A percentile compares a stretch with the other conserved stretches of the same genome.
Conservation (phyloP, 2,329 filamentous ascomycete species). For the Knufia fluminis region DNA sequence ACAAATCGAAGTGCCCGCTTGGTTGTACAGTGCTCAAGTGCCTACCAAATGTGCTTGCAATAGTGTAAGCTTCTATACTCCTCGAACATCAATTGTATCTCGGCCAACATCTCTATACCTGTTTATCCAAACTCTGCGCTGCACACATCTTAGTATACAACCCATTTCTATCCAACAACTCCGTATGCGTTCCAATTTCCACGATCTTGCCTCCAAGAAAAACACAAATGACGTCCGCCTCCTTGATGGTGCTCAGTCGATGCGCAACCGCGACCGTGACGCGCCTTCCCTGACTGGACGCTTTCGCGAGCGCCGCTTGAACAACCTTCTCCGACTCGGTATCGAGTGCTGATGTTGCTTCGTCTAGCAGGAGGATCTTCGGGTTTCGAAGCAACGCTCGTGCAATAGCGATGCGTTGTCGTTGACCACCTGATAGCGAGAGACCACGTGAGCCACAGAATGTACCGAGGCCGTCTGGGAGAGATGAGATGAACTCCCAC, state of each 20-base stretch:
- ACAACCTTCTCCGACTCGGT: constrained; percentile 30
- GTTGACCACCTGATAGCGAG: constrained; percentile 33
- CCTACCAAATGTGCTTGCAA: no score
- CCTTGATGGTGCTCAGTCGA: constrained; percentile 31
- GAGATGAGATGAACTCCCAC: constrained; percentile 30
- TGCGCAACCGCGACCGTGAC: constrained; percentile 32
- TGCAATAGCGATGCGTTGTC: constrained; percentile 37
- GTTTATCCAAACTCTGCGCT: constrained; percentile 21
- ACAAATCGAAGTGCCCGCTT: no score
- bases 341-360: constrained; percentile 35
- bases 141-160: constrained; percentile 31
- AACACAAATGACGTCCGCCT: constrained; percentile 33
- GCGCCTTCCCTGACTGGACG: constrained; percentile 21
- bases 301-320: constrained; percentile 26
- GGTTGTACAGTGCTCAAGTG: no score
- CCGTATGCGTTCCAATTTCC: constrained; percentile 33
- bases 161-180: constrained; percentile 31
- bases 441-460: constrained; percentile 28
- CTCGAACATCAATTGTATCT: no score
- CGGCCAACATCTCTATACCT: constrained; percentile 4
- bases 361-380: constrained; percentile 32
- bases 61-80: no score
- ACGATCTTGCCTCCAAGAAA: constrained; percentile 32
- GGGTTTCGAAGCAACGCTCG: constrained; percentile 33
- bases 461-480: constrained; percentile 31